Percentiles rank a stretch among this genome's conserved stretches.
Evolutionary conservation across 1,284 basidiomycete genomes (phyloP).

Genomic region (Gomphus bonarii): DNA sequence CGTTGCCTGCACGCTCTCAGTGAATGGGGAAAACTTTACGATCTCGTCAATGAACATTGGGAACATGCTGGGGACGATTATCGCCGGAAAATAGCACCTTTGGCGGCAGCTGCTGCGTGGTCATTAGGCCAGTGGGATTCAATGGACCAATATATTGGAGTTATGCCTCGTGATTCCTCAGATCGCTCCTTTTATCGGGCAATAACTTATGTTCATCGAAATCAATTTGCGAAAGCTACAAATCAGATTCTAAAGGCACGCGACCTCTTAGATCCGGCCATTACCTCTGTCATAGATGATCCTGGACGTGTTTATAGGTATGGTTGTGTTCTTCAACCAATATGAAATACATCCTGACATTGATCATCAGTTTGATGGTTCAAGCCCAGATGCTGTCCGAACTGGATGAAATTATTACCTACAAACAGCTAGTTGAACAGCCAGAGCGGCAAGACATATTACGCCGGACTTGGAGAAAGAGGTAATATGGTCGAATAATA

Average conservation of each 20-base stretch:
- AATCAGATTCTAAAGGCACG: conserved; percentile 91
- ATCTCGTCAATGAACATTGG: conserved; percentile 86
- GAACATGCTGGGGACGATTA: conserved; percentile 74
- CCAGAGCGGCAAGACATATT: conserved; percentile 83
- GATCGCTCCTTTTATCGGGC: conserved; percentile 96
- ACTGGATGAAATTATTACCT: conserved; percentile 94
- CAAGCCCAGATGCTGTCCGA: conserved; percentile 98
- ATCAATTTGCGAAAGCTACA: conserved; percentile 90
- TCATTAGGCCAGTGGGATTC: conserved; percentile 94
- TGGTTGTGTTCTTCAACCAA: not conserved
- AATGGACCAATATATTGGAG: conserved; percentile 96
- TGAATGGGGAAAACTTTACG: conserved; percentile 75
- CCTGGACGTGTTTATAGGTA: conserved; percentile 88
- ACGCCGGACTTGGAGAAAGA: conserved; percentile 91
- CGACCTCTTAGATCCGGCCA: conserved; percentile 85
- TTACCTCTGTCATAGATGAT: conserved; percentile 87
- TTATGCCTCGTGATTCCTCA: conserved; percentile 89
- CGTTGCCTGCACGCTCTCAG: conserved; percentile 95
- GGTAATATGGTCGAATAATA: conserved; percentile 33
- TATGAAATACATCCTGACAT: conserved; percentile 10
- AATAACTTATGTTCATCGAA: conserved; percentile 91
- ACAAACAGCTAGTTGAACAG: conserved; percentile 92
- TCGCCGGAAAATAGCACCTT: conserved; percentile 85
- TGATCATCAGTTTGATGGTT: conserved; percentile 72
- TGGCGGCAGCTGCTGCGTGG: conserved; percentile 97